A percentile compares a stretch with the other conserved stretches of the same genome.
These are phyloP conservation scores for Salix koriyanagi DNA, from an alignment of 345 rosid species.

Conservation along the genomic window DNA sequence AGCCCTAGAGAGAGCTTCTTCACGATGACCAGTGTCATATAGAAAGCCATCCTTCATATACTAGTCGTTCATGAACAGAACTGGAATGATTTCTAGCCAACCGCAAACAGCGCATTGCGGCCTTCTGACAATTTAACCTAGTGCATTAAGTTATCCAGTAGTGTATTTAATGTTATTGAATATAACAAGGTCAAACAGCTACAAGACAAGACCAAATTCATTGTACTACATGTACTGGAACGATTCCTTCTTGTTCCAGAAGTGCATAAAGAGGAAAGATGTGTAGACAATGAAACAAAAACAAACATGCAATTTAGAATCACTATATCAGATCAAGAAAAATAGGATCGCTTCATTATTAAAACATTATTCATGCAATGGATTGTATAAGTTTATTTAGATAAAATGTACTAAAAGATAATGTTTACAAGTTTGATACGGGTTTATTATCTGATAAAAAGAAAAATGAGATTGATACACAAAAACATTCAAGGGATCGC, in stretches of 20 bases:
- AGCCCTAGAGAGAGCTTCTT: constrained; percentile 73
- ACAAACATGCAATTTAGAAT: background rate
- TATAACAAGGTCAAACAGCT: background rate
- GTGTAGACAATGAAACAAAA: background rate
- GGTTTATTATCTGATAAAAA: background rate
- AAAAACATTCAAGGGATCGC: background rate
- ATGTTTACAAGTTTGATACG: background rate
- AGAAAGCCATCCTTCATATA: constrained; percentile 97
- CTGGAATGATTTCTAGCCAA: constrained; percentile 59
- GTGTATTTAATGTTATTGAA: constrained; percentile 10
- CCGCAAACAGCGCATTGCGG: constrained; percentile 82
- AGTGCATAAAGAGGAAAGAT: background rate
- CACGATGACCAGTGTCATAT: constrained; percentile 71
- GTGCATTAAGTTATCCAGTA: constrained; percentile 4
- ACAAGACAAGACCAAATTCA: background rate
- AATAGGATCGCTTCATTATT: background rate
- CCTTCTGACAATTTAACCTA: constrained; percentile 87
- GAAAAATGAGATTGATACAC: background rate
- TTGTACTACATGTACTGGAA: background rate
- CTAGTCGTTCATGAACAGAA: constrained; percentile 67
- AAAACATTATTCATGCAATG: background rate
- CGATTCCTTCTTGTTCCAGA: background rate
- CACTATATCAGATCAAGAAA: background rate
- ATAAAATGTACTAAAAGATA: background rate
- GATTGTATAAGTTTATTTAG: background rate